Evolutionary conservation across 1,139 yeast species (phyloP).

Genomic region (Martiniozyma asiatica): DNA sequence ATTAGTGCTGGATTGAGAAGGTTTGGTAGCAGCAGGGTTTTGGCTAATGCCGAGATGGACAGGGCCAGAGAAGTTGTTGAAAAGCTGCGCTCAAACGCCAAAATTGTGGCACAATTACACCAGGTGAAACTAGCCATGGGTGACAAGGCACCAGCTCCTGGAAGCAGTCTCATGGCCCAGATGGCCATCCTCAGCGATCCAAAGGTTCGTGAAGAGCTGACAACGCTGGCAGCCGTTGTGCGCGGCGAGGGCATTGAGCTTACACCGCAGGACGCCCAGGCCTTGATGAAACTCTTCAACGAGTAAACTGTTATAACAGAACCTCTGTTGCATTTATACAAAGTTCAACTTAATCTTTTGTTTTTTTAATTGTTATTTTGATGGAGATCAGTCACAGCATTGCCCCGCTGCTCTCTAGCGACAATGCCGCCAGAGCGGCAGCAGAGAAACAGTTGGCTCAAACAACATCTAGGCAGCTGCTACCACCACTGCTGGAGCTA

Average conservation of each 20-base stretch:
- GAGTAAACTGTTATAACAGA: background rate
- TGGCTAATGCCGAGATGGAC: too few species aligned
- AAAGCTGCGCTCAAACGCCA: too few species aligned
- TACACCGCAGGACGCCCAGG: conserved; percentile 4
- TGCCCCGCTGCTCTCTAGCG: conserved; percentile 3
- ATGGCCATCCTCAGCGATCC: conserved; percentile 3
- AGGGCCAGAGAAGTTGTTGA: too few species aligned
- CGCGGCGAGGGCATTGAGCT: conserved; percentile 3
- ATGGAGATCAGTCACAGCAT: background rate
- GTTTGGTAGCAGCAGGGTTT: too few species aligned
- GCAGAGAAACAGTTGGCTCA: conserved; percentile 1
- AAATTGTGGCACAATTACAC: too few species aligned
- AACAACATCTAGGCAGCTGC: background rate
- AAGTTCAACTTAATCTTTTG: conserved; percentile 1
- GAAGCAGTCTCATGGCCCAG: conserved; percentile 5
- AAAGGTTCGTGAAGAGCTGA: conserved; percentile 1
- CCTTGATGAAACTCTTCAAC: conserved; percentile 4
- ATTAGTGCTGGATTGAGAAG: too few species aligned
- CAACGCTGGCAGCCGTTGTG: conserved; percentile 1
- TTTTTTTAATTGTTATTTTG: background rate
- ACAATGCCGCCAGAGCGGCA: conserved; percentile 1
- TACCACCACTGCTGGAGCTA: conserved; percentile 1
- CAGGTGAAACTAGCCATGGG: too few species aligned
- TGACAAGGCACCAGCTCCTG: too few species aligned
- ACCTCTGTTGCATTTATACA: background rate